Conservation (phyloP, 169 alveolate species). For the Plasmodium relictum region DNA sequence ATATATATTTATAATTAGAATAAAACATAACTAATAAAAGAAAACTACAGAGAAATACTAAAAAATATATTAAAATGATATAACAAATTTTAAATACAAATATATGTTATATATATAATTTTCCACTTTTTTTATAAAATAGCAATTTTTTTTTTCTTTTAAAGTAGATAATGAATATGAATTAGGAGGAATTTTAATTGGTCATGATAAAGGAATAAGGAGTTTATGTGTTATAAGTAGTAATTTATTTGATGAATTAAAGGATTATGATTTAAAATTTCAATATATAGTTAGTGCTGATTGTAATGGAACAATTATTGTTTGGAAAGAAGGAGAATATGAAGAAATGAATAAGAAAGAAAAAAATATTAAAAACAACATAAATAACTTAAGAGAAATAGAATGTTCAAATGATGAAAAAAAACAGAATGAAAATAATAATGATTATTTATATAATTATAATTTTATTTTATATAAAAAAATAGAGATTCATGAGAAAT, state of each 20-base stretch:
- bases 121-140: too few species aligned
- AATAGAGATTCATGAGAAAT: slow-evolving; percentile 62
- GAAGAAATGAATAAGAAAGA: background rate
- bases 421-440: background rate
- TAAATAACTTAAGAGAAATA: too few species aligned
- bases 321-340: slow-evolving; percentile 22
- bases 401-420: slow-evolving; percentile 1
- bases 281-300: slow-evolving; percentile 65
- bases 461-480: slow-evolving; percentile 36
- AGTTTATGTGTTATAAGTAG: slow-evolving; percentile 30
- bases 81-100: too few species aligned
- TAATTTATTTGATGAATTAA: slow-evolving; percentile 11
- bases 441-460: background rate
- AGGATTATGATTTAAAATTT: slow-evolving; percentile 15
- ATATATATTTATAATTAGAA: too few species aligned
- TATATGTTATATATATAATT: too few species aligned
- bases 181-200: slow-evolving; percentile 33
- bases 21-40: too few species aligned
- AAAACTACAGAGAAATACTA: too few species aligned
- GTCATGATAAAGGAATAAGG: slow-evolving; percentile 62
- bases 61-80: too few species aligned
- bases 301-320: slow-evolving; percentile 35
- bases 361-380: background rate
- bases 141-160: background rate
- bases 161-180: slow-evolving; percentile 28